Percentiles rank a stretch among this genome's conserved stretches.
Evolutionary conservation across 176 grass and related monocot genomes (phyloP).

Genomic region (Raddia guianensis): DNA sequence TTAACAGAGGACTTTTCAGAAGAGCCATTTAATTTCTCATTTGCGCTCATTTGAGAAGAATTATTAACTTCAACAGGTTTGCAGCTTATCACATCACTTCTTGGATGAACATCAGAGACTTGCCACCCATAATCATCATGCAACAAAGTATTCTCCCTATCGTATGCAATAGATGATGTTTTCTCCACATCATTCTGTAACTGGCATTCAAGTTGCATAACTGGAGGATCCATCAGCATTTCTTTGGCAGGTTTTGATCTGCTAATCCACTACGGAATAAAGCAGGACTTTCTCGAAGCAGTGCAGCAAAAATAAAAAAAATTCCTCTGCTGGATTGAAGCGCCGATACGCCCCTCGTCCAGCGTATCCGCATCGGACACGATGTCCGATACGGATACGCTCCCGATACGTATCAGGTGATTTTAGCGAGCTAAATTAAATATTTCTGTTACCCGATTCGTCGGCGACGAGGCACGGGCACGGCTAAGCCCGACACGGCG

Average conservation of each 20-base stretch:
- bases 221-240: slow-evolving; percentile 71
- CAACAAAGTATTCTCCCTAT: slow-evolving; percentile 43
- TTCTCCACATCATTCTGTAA: slow-evolving; percentile 55
- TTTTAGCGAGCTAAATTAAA: too few relatives aligned
- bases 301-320: slow-evolving; percentile 18
- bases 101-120: slow-evolving; percentile 38
- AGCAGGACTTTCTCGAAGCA: slow-evolving; percentile 41
- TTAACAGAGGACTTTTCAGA: slow-evolving; percentile 36
- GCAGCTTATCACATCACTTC: slow-evolving; percentile 30
- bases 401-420: too few relatives aligned
- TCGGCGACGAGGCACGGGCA: too few relatives aligned
- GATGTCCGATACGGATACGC: too few relatives aligned
- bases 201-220: slow-evolving; percentile 61
- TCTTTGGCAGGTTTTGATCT: slow-evolving; percentile 44
- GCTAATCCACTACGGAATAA: slow-evolving; percentile 23
- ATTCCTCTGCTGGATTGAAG: slow-evolving; percentile 11
- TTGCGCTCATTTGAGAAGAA: slow-evolving; percentile 32
- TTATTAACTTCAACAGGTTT: slow-evolving; percentile 33
- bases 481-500: too few relatives aligned
- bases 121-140: slow-evolving; percentile 50
- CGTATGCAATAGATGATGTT: slow-evolving; percentile 47
- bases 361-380: too few relatives aligned
- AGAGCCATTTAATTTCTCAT: slow-evolving; percentile 47
- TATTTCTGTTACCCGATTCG: too few relatives aligned
- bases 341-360: too few relatives aligned